Conservation (phyloP, 2,329 filamentous ascomycete genomes). For the Furcasterigmium sp. region DNA sequence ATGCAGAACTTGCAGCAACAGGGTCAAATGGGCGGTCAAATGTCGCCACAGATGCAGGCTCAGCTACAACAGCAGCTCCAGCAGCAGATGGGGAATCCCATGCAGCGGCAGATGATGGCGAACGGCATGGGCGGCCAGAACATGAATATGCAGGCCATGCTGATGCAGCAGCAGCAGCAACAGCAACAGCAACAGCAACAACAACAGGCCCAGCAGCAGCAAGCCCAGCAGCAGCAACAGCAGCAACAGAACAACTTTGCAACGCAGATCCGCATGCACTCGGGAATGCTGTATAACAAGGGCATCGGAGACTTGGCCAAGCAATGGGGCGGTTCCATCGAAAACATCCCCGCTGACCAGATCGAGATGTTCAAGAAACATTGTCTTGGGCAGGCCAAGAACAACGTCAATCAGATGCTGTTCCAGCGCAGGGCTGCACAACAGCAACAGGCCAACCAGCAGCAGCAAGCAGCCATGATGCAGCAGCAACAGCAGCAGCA, state of each 20-base stretch:
- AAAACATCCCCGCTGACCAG: constrained; percentile 40
- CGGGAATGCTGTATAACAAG: constrained; percentile 31
- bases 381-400: constrained; percentile 33
- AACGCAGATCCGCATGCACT: constrained; percentile 27
- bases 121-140: constrained; percentile 37
- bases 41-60: constrained; percentile 31
- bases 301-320: constrained; percentile 26
- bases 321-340: constrained; percentile 32
- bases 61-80: constrained; percentile 19
- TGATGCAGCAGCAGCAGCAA: constrained; percentile 21
- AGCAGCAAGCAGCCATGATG: constrained; percentile 28
- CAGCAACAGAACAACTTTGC: constrained; percentile 11
- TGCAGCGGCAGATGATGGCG: constrained; percentile 28
- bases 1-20: constrained; percentile 34
- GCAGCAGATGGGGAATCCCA: constrained; percentile 31
- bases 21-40: constrained; percentile 22
- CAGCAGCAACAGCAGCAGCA: constrained; percentile 28
- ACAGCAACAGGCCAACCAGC: constrained; percentile 16
- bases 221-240: constrained; percentile 31
- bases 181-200: constrained; percentile 23
- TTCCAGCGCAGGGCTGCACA: constrained; percentile 20
- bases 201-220: constrained; percentile 20
- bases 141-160: constrained; percentile 35
- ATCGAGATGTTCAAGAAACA: constrained; percentile 37
- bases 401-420: constrained; percentile 24